Conservation (phyloP, 192 early-diverging fungal species). For the Coemansia sp. region DNA sequence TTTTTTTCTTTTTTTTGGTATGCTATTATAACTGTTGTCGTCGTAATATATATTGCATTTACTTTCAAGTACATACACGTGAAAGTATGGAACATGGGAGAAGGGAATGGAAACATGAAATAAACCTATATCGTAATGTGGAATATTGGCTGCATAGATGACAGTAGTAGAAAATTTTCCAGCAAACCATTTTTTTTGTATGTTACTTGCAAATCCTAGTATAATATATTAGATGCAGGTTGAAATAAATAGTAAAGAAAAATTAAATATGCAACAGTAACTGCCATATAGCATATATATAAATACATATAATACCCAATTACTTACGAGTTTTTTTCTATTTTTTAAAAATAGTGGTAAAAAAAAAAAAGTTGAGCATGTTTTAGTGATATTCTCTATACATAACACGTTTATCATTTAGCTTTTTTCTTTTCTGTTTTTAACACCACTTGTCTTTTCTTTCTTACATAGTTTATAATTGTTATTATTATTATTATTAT, state of each 20-base stretch:
- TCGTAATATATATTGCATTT: neutral
- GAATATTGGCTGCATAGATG: no score
- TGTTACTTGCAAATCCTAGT: neutral
- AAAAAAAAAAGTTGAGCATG: neutral
- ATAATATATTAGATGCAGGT: neutral
- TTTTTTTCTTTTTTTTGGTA: neutral
- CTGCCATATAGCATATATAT: no score
- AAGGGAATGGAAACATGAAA: neutral
- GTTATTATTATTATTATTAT: conserved; percentile 1
- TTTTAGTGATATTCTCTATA: neutral
- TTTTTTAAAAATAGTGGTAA: no score
- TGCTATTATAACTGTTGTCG: no score
- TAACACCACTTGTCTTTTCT: neutral
- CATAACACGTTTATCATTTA: neutral
- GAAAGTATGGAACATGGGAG: neutral
- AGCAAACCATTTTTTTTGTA: neutral
- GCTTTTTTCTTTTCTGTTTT: neutral
- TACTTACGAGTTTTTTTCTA: no score
- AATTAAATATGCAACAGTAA: neutral
- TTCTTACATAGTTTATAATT: neutral
- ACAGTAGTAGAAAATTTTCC: no score
- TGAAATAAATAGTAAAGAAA: neutral
- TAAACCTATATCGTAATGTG: neutral
- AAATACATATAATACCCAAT: neutral
- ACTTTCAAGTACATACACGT: neutral